phyloP scores from a whole-genome alignment of 2,329 filamentous ascomycete genomes.

The Penicillium sp. region DNA sequence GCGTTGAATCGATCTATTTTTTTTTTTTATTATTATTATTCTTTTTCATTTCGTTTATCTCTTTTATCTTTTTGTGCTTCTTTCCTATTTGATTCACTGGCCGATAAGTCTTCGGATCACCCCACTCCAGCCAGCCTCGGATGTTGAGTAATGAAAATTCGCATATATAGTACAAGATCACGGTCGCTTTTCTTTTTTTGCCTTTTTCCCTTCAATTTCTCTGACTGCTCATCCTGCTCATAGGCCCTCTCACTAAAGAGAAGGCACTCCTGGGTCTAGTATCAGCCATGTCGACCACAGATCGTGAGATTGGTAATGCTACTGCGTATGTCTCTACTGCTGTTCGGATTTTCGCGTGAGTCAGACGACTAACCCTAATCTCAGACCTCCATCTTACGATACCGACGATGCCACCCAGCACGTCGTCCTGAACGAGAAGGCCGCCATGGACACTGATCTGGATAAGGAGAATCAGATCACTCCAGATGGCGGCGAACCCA shows the following conservation, averaged over 20 bases:
- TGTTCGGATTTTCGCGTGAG: neutral
- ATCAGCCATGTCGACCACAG: constrained; percentile 24
- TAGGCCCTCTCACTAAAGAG: constrained; percentile 6
- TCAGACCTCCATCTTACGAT: constrained; percentile 22
- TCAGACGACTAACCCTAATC: constrained; percentile 1
- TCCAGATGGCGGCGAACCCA: constrained; percentile 54
- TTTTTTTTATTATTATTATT: neutral
- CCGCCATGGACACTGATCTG: constrained; percentile 17
- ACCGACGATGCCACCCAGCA: constrained; percentile 15
- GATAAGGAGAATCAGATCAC: constrained; percentile 37
- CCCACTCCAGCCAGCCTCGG: constrained; percentile 19
- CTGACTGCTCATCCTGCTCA: constrained; percentile 11
- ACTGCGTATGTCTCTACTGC: constrained; percentile 19
- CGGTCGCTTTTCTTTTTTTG: neutral
- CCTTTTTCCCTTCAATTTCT: neutral
- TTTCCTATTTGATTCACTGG: constrained; percentile 7
- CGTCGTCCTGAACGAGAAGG: constrained; percentile 27
- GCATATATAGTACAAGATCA: constrained; percentile 30
- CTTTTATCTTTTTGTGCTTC: constrained; percentile 8
- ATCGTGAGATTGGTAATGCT: constrained; percentile 30
- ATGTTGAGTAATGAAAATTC: constrained; percentile 19
- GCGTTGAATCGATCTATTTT: neutral
- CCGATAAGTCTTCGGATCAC: constrained; percentile 2
- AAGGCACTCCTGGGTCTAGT: constrained; percentile 5
- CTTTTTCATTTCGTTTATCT: constrained; percentile 1